phyloP scores from a whole-genome alignment of 129 eudicot species.

The Solidago caesia region DNA sequence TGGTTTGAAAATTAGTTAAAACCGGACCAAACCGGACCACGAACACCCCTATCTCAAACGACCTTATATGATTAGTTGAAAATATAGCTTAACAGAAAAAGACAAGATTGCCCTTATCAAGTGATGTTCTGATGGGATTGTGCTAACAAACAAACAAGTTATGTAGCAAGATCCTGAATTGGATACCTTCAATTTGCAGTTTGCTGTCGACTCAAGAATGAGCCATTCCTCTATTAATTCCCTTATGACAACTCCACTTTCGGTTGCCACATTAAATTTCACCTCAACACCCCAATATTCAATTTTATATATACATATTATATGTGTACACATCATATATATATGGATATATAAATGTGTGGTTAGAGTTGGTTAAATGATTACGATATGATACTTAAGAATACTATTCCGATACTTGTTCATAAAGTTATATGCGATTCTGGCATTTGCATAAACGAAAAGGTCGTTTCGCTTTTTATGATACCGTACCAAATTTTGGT shows the following conservation, averaged over 20 bases:
- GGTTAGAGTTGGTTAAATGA: not conserved
- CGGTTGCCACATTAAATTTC: slow-evolving; percentile 34
- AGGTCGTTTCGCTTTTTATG: slow-evolving; percentile 13
- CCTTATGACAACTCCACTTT: slow-evolving; percentile 33
- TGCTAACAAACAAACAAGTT: slow-evolving; percentile 38
- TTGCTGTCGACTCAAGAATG: slow-evolving; percentile 37
- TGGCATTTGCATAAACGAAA: slow-evolving; percentile 9
- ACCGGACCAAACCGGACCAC: too few species aligned
- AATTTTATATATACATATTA: not conserved
- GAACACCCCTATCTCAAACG: too few species aligned
- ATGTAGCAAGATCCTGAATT: slow-evolving; percentile 36
- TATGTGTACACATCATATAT: not conserved
- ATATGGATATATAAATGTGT: not conserved
- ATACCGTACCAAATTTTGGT: slow-evolving; percentile 14
- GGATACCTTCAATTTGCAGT: slow-evolving; percentile 40
- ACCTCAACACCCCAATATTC: slow-evolving; percentile 26
- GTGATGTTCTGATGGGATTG: slow-evolving; percentile 13
- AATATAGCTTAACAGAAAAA: not conserved
- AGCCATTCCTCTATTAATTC: slow-evolving; percentile 40
- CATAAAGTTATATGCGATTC: slow-evolving; percentile 2
- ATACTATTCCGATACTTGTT: not conserved
- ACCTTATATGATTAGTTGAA: too few species aligned
- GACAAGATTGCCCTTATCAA: slow-evolving; percentile 22
- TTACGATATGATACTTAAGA: not conserved
- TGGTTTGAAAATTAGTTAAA: too few species aligned